Evolutionary conservation across 805 yeast species (phyloP).

Genomic region (Metschnikowia vanudenii): DNA sequence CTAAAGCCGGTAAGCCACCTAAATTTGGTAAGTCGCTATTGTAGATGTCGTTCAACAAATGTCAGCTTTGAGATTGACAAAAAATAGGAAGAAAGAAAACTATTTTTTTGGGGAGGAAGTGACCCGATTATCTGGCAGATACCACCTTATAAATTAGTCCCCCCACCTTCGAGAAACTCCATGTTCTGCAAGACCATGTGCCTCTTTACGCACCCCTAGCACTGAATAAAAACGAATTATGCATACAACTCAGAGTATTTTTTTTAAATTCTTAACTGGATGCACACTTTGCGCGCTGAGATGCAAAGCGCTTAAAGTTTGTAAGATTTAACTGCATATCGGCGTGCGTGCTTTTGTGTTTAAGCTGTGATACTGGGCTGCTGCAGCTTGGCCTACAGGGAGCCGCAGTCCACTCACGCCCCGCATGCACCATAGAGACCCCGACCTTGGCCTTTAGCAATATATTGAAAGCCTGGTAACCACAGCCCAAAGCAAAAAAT

Average conservation of each 20-base stretch:
- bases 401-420: slow-evolving; percentile 7
- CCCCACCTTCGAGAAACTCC: slow-evolving; percentile 2
- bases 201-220: slow-evolving; percentile 13
- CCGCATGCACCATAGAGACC: slow-evolving; percentile 1
- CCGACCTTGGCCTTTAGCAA: background rate
- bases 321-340: slow-evolving; percentile 12
- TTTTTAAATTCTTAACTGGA: background rate
- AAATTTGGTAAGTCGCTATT: background rate
- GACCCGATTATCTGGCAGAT: background rate
- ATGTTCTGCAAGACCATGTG: slow-evolving; percentile 3
- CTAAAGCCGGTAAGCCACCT: background rate
- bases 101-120: background rate
- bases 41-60: background rate
- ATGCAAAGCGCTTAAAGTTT: slow-evolving; percentile 11
- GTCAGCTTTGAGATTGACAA: background rate
- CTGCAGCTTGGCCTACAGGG: slow-evolving; percentile 9
- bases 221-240: slow-evolving; percentile 1
- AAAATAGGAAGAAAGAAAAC: background rate
- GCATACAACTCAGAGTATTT: slow-evolving; percentile 2
- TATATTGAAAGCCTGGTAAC: background rate
- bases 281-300: background rate
- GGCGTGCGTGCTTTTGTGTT: slow-evolving; percentile 7
- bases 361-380: slow-evolving; percentile 4
- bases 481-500: background rate
- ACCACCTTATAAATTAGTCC: slow-evolving; percentile 4